phyloP scores from a whole-genome alignment of 164 flowering plant species.

The Santalum album region DNA sequence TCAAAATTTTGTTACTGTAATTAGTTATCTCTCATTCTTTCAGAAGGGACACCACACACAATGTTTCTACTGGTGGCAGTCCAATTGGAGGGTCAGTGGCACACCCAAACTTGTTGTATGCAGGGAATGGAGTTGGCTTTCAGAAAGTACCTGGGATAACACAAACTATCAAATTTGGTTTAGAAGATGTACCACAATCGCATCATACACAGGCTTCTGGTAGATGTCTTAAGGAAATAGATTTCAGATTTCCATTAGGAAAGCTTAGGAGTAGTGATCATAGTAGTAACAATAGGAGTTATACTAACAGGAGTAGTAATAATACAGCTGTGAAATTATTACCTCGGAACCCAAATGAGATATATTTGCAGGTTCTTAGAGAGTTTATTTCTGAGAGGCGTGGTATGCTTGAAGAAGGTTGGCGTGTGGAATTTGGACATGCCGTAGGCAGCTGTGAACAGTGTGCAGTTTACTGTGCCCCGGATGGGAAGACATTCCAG shows the following conservation, averaged over 20 bases:
- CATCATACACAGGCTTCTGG: slow-evolving; percentile 15
- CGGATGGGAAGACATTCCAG: slow-evolving; percentile 57
- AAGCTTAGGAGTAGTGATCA: slow-evolving; percentile 22
- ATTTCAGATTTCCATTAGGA: slow-evolving; percentile 21
- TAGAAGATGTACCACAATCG: slow-evolving; percentile 27
- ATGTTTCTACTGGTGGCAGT: slow-evolving; percentile 30
- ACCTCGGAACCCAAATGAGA: slow-evolving; percentile 26
- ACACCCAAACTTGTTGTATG: slow-evolving; percentile 20
- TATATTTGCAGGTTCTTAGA: slow-evolving; percentile 37
- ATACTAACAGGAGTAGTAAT: no score
- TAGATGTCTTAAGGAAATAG: slow-evolving; percentile 28
- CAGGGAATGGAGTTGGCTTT: slow-evolving; percentile 30
- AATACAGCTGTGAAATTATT: slow-evolving; percentile 19
- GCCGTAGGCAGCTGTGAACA: slow-evolving; percentile 19
- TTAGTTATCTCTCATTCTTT: slow-evolving; percentile 10
- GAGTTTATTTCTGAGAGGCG: slow-evolving; percentile 46
- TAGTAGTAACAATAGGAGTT: no score
- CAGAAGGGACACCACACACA: slow-evolving; percentile 35
- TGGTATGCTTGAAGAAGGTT: slow-evolving; percentile 58
- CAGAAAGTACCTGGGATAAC: slow-evolving; percentile 26
- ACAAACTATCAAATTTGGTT: slow-evolving; percentile 17
- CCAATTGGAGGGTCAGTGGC: slow-evolving; percentile 24
- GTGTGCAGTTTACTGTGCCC: slow-evolving; percentile 45
- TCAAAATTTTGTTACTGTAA: no score
- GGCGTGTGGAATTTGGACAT: slow-evolving; percentile 53